Conservation (phyloP, 2,329 filamentous ascomycete species). For the Claviceps pazoutovae region DNA sequence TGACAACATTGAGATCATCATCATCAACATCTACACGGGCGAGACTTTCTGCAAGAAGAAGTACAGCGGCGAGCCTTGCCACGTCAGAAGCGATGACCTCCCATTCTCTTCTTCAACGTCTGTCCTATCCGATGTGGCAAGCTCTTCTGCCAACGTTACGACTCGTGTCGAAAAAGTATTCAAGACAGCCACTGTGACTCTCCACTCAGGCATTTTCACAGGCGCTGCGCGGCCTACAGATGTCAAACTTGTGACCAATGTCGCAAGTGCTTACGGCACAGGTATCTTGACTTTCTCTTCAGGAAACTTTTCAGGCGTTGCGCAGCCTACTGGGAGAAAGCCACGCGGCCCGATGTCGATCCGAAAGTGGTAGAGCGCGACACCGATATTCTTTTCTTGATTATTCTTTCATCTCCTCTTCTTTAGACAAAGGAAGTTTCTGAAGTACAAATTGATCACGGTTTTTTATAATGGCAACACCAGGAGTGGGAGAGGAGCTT, state of each 20-base stretch:
- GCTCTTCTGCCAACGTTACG: slow-evolving; percentile 11
- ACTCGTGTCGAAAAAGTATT: slow-evolving; percentile 21
- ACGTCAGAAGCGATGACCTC: not conserved
- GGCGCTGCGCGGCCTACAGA: not conserved
- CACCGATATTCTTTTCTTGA: not conserved
- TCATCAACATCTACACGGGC: slow-evolving; percentile 18
- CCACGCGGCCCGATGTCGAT: not conserved
- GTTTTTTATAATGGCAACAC: too few species aligned
- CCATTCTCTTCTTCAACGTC: not conserved
- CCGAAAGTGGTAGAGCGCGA: slow-evolving; percentile 1
- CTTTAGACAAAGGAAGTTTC: too few species aligned
- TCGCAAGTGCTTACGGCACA: slow-evolving; percentile 23
- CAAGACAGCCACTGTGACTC: slow-evolving; percentile 23
- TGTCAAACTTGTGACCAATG: slow-evolving; percentile 15
- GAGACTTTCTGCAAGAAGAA: slow-evolving; percentile 15
- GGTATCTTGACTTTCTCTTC: slow-evolving; percentile 17
- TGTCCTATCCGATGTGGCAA: slow-evolving; percentile 10
- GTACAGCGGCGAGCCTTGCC: slow-evolving; percentile 16
- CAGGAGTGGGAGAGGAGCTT: too few species aligned
- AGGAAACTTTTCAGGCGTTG: not conserved
- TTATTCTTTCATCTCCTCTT: too few species aligned
- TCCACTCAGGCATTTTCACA: slow-evolving; percentile 5
- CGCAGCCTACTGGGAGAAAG: not conserved
- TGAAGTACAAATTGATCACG: too few species aligned
- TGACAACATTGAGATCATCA: slow-evolving; percentile 18